Evolutionary conservation across 2,329 filamentous ascomycete species (phyloP), one percentile per base, ranked within the genome.

Genomic region (Cordyceps javanica): DNA sequence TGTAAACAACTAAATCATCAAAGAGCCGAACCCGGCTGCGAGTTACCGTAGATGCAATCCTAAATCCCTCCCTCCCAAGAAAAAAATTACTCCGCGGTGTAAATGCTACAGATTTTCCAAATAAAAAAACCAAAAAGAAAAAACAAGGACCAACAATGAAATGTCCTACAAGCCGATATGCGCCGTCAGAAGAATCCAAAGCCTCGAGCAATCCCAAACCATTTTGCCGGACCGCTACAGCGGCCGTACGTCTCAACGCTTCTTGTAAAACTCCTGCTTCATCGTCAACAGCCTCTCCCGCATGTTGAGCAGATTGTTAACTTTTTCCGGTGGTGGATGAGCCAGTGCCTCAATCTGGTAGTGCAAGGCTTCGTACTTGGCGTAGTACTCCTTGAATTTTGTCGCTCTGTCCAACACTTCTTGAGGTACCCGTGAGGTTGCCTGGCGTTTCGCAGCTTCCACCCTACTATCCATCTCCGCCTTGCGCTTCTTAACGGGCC

Each of bases 181-280:
- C 56, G 49, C 44, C 41, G 44, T 52, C 38, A 49, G n/a, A 26
- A 42, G 34, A 53, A 36, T 36, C 46, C 13, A 49, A 49, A 36
- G 6, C 30, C 11, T 10, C 30, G 2, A 48, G 16, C 5, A 49
- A 51, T 38, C 16, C n/a, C 50, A 38, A 36, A 32, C 26, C 11
- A 39, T 13, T n/a, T n/a, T n/a, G 26, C 5, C 26, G 5, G 41
- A 53, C 38, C 32, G 5, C 50, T 44, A 32, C 19, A 23, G 23
- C 28, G 30, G 11, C 30, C 11, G 6, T n/a, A 39, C 21, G 14
- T 45, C 39, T 48, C 55, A 42, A 21, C 19, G 32, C 77, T 75
- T 61, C 69, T 70, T 38, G 63, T 83, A 79, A 45, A 87, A 86
- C 59, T 83, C 76, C 62, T 68, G 72, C 74, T 87, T 87, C 77